These are phyloP conservation scores for Helotiales sp. DNA, from an alignment of 2,329 filamentous ascomycete genomes.

Conservation along the genomic window DNA sequence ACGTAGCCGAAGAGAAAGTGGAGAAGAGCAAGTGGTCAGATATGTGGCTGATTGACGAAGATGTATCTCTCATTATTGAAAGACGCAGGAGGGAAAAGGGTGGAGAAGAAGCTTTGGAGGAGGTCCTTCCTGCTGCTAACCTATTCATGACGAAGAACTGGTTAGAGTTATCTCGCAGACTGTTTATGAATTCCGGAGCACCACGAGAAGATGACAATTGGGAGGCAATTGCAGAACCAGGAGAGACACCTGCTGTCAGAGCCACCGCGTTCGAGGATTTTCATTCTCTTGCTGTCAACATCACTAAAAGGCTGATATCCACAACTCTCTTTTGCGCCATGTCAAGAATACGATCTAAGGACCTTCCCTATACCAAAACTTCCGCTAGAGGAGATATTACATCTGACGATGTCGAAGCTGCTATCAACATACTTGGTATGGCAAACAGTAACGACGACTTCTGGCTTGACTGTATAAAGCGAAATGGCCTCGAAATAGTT, in stretches of 20 bases:
- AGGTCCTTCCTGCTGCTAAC: conserved; percentile 48
- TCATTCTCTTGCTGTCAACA: conserved; percentile 62
- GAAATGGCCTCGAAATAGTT: conserved; percentile 52
- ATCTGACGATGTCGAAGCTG: conserved; percentile 47
- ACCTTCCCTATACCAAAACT: conserved; percentile 32
- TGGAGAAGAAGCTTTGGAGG: conserved; percentile 30
- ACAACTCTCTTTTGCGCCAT: conserved; percentile 69
- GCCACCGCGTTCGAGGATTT: conserved; percentile 77
- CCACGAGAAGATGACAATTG: conserved; percentile 64
- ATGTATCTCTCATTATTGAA: conserved; percentile 24
- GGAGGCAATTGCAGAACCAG: conserved; percentile 53
- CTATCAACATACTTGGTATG: conserved; percentile 54
- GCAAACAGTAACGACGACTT: conserved; percentile 45
- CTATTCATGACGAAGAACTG: conserved; percentile 62
- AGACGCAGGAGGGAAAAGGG: conserved; percentile 19
- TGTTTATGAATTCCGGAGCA: conserved; percentile 74
- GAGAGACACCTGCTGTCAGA: conserved; percentile 66
- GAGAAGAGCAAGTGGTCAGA: conserved; percentile 63
- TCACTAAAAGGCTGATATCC: conserved; percentile 71
- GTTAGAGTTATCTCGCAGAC: conserved; percentile 60
- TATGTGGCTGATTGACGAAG: conserved; percentile 61
- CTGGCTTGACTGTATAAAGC: conserved; percentile 52
- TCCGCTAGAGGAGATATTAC: conserved; percentile 31
- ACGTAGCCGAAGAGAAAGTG: conserved; percentile 57
- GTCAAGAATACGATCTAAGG: conserved; percentile 59